Percentiles rank a stretch among this genome's conserved stretches.
Conservation (phyloP, 2,329 filamentous ascomycete species). For the Calonectria pseudoreteaudii region DNA sequence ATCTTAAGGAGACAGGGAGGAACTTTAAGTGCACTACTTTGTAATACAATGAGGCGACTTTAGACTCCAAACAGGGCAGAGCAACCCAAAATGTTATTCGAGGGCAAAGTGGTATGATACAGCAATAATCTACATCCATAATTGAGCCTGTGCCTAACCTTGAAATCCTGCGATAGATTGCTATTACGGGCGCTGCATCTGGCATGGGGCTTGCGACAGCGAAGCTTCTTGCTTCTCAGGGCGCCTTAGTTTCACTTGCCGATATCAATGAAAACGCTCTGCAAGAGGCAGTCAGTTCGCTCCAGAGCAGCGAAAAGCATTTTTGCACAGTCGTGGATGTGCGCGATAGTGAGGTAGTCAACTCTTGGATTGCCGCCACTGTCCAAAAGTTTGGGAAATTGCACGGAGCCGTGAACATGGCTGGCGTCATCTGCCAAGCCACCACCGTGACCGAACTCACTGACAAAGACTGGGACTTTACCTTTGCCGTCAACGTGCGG, state of each 20-base stretch:
- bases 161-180: not conserved
- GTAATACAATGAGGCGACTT: too few species aligned
- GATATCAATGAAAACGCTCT: not conserved
- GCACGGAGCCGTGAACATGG: constrained; percentile 57
- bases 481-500: constrained; percentile 57
- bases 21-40: too few species aligned
- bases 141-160: not conserved
- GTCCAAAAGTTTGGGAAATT: constrained; percentile 50
- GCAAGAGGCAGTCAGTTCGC: not conserved
- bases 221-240: not conserved
- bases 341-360: constrained; percentile 22
- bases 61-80: too few species aligned
- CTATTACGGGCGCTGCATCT: not conserved
- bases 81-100: too few species aligned
- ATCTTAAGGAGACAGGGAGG: too few species aligned
- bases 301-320: not conserved
- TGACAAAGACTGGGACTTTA: constrained; percentile 55
- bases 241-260: not conserved
- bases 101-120: not conserved
- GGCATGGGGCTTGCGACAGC: not conserved
- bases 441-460: constrained; percentile 47
- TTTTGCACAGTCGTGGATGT: constrained; percentile 25
- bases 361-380: constrained; percentile 46
- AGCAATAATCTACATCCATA: too few species aligned
- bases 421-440: constrained; percentile 33